A percentile compares a stretch with the other conserved stretches of the same genome.
phyloP scores from a whole-genome alignment of 2,329 filamentous ascomycete genomes.

The Colletotrichum sp. region DNA sequence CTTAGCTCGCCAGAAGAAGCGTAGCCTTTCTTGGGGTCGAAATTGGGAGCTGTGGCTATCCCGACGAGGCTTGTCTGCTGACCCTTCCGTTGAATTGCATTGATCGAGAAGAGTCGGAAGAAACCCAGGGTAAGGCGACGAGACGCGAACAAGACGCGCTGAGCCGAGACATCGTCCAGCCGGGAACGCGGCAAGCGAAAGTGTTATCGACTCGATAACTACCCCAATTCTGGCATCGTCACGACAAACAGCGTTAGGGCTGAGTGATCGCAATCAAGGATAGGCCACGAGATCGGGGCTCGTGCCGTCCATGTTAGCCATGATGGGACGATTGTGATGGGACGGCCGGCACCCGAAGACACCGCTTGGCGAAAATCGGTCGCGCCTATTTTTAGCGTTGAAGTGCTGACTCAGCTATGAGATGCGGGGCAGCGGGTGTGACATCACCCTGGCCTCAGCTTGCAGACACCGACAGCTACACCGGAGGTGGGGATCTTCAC shows the following conservation, averaged over 20 bases:
- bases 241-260: neutral
- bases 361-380: neutral
- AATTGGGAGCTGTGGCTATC: neutral
- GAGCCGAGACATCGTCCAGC: neutral
- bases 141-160: neutral
- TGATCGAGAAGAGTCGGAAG: neutral
- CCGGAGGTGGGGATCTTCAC: accelerated
- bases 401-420: neutral
- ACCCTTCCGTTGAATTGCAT: neutral
- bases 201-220: neutral
- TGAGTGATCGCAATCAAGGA: neutral
- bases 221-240: neutral
- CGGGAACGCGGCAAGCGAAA: neutral
- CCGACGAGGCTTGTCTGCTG: neutral
- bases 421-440: neutral
- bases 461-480: neutral
- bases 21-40: neutral
- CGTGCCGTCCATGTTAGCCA: neutral
- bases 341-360: neutral
- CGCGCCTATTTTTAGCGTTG: neutral
- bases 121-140: neutral
- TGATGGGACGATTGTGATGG: neutral
- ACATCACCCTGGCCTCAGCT: neutral
- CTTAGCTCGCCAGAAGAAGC: neutral
- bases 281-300: neutral